phyloP scores from a whole-genome alignment of 1,284 basidiomycete species.

The Porphyrellus sp. region DNA sequence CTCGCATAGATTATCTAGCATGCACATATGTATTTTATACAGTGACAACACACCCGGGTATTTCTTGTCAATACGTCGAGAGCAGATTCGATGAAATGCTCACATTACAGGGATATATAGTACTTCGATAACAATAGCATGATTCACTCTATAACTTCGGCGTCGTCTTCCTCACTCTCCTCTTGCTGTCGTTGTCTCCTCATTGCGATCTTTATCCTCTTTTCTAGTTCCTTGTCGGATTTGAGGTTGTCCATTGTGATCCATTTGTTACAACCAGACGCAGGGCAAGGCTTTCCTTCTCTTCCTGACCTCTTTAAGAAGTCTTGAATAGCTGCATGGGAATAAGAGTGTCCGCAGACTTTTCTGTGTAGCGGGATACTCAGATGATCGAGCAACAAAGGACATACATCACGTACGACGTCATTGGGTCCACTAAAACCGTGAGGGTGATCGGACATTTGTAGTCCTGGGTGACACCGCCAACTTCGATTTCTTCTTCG shows the following conservation, averaged over 20 bases:
- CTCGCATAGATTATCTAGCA: not conserved
- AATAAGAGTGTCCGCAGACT: conserved; percentile 72
- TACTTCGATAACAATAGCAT: not conserved
- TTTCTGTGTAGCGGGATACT: conserved; percentile 39
- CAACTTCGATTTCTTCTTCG: conserved; percentile 78
- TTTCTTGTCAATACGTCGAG: not conserved
- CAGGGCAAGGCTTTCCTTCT: conserved; percentile 55
- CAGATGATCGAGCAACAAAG: conserved; percentile 4
- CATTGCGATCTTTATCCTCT: conserved; percentile 53
- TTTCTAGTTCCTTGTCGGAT: conserved; percentile 55
- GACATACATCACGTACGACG: conserved; percentile 53
- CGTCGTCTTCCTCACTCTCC: conserved; percentile 56
- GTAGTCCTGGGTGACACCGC: conserved; percentile 77
- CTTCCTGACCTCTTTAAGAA: conserved; percentile 42
- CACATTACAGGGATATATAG: conserved; percentile 12
- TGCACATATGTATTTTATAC: not conserved
- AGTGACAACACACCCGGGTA: not conserved
- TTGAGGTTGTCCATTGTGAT: conserved; percentile 53
- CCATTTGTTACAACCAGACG: conserved; percentile 62
- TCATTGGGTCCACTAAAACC: conserved; percentile 64
- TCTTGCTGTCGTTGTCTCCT: conserved; percentile 50
- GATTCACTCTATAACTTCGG: conserved; percentile 59
- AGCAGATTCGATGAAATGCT: no score
- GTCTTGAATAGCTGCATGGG: conserved; percentile 55
- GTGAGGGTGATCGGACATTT: conserved; percentile 75